phyloP scores from a whole-genome alignment of 139 green algal genomes.

The Chlorella sp. region DNA sequence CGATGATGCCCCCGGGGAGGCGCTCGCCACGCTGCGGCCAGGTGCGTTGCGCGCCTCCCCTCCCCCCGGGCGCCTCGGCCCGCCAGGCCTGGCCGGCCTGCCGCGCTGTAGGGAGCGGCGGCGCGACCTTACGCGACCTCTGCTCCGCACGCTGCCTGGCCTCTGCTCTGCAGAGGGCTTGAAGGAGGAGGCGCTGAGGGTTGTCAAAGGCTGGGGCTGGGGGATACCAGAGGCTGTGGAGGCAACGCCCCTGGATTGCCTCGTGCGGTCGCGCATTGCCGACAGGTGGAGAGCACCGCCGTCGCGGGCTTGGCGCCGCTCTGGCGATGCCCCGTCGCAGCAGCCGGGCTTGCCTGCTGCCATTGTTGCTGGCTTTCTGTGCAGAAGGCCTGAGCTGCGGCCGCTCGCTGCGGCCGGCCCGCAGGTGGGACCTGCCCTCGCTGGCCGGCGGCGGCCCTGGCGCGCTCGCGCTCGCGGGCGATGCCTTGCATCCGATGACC shows the following conservation, averaged over 20 bases:
- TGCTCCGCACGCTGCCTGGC: too few species aligned
- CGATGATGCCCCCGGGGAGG: background rate
- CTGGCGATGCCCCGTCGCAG: background rate
- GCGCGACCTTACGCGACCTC: too few species aligned
- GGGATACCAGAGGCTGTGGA: slow-evolving; percentile 44
- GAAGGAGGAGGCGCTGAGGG: slow-evolving; percentile 41
- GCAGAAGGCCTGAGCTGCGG: background rate
- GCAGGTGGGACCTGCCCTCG: slow-evolving; percentile 34
- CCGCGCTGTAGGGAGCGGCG: too few species aligned
- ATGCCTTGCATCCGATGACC: slow-evolving; percentile 85
- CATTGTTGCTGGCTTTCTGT: background rate
- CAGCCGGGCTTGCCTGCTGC: background rate
- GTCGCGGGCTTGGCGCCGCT: too few species aligned
- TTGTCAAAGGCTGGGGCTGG: slow-evolving; percentile 55
- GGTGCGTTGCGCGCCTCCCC: background rate
- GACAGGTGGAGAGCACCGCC: slow-evolving; percentile 48
- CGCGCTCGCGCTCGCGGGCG: slow-evolving; percentile 67
- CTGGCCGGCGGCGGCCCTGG: slow-evolving; percentile 18
- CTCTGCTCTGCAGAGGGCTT: slow-evolving; percentile 20
- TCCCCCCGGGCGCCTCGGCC: background rate
- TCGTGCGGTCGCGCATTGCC: slow-evolving; percentile 50
- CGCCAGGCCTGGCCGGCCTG: too few species aligned
- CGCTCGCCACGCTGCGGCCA: too few species aligned
- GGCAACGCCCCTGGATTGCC: slow-evolving; percentile 37
- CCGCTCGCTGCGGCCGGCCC: background rate